These are phyloP conservation scores for Pachysandra terminalis DNA, from an alignment of 164 flowering plant genomes.

Conservation along the genomic window DNA sequence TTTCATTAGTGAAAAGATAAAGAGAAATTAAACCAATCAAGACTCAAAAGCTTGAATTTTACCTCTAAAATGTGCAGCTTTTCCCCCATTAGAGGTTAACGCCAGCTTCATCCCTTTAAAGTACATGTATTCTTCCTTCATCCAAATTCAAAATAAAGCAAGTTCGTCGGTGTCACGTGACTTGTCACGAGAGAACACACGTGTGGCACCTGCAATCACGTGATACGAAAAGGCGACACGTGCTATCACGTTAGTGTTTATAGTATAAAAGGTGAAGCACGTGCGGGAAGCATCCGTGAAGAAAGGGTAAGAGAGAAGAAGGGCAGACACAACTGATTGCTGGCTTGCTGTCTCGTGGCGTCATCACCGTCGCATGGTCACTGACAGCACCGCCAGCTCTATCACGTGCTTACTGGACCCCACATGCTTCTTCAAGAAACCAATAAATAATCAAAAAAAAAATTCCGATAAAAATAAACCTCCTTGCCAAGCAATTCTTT, in stretches of 20 bases:
- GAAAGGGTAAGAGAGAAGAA: neutral
- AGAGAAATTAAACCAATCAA: too few species aligned
- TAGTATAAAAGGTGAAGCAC: conserved; percentile 17
- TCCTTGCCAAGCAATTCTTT: conserved; percentile 53
- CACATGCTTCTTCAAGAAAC: too few species aligned
- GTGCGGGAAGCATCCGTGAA: conserved; percentile 17
- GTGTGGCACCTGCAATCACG: conserved; percentile 25
- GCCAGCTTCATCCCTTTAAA: too few species aligned
- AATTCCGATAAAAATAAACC: conserved; percentile 21
- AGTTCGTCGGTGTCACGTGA: conserved; percentile 28
- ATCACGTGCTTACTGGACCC: conserved; percentile 52
- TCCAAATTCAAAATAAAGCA: too few species aligned
- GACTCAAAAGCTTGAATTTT: too few species aligned
- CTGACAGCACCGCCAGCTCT: conserved; percentile 48
- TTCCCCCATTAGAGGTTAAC: too few species aligned
- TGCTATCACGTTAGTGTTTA: conserved; percentile 36
- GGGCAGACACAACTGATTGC: neutral
- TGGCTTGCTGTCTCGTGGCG: conserved; percentile 38
- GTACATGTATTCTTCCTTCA: too few species aligned
- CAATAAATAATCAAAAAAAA: neutral
- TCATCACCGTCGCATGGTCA: conserved; percentile 63
- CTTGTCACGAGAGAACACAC: conserved; percentile 23
- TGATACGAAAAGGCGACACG: conserved; percentile 27
- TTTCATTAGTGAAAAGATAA: too few species aligned
- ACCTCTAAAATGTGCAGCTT: too few species aligned